Evolutionary conservation across 1,284 basidiomycete genomes (phyloP).

Genomic region (Pascua sp.): DNA sequence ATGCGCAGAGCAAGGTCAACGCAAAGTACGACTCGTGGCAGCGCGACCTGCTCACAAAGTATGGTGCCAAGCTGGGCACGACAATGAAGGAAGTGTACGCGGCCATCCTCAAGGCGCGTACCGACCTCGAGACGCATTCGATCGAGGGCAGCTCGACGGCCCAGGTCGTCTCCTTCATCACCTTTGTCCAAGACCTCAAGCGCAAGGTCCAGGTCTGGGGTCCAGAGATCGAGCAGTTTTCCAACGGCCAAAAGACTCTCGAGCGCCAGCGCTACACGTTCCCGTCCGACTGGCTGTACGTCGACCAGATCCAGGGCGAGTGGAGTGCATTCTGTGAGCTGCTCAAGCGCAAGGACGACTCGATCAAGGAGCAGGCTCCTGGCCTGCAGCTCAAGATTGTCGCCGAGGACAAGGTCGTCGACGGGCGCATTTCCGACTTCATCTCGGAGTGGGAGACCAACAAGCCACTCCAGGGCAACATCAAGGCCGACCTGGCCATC

Average conservation of each 20-base stretch:
- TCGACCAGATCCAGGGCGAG: slow-evolving; percentile 93
- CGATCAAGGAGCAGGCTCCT: slow-evolving; percentile 91
- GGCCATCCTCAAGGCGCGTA: slow-evolving; percentile 82
- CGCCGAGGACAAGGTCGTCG: slow-evolving; percentile 97
- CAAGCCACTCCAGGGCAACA: slow-evolving; percentile 85
- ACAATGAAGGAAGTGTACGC: slow-evolving; percentile 97
- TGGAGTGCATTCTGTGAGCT: slow-evolving; percentile 99
- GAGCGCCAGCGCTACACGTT: slow-evolving; percentile 97
- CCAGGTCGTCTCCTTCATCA: slow-evolving; percentile 97
- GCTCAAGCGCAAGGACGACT: slow-evolving; percentile 93
- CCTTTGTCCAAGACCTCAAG: slow-evolving; percentile 98
- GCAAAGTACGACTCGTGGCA: slow-evolving; percentile 99
- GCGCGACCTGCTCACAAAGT: slow-evolving; percentile 83
- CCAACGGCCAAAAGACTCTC: slow-evolving; percentile 90
- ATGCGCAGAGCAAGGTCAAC: slow-evolving; percentile 94
- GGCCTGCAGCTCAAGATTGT: slow-evolving; percentile 97
- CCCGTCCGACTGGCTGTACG: slow-evolving; percentile 95
- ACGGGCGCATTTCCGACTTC: slow-evolving; percentile 86
- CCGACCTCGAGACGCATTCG: slow-evolving; percentile 87
- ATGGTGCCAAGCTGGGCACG: slow-evolving; percentile 85
- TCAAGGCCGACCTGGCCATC: slow-evolving; percentile 93
- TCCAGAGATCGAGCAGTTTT: slow-evolving; percentile 93
- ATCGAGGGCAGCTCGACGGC: slow-evolving; percentile 72
- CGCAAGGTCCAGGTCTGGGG: slow-evolving; percentile 94
- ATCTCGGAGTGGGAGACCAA: slow-evolving; percentile 81